phyloP scores from a whole-genome alignment of 371 early-diverging fungal genomes.

The Massospora cicadina region DNA sequence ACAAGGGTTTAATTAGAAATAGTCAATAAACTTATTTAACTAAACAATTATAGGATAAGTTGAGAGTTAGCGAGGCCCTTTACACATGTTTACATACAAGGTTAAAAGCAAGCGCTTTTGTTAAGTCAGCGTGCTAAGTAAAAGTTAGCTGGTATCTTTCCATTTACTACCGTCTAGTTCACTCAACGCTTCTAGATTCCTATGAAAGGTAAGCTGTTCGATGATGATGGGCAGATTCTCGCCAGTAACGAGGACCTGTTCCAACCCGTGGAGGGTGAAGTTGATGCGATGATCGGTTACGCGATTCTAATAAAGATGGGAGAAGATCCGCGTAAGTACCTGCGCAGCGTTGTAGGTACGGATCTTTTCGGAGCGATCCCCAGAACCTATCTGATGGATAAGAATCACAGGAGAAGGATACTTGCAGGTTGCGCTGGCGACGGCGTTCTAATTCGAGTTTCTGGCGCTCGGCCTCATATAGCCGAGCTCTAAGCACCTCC shows the following conservation, averaged over 20 bases:
- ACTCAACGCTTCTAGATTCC: neutral
- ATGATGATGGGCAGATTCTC: neutral
- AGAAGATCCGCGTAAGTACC: slow-evolving; percentile 15
- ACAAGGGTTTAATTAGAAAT: too few relatives aligned
- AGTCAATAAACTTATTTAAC: too few relatives aligned
- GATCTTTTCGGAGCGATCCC: slow-evolving; percentile 67
- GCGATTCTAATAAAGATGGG: slow-evolving; percentile 28
- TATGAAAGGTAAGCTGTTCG: neutral
- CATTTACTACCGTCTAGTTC: neutral
- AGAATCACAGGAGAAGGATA: slow-evolving; percentile 15
- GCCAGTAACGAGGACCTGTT: slow-evolving; percentile 38
- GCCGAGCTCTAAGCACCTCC: slow-evolving; percentile 54
- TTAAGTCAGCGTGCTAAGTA: too few relatives aligned
- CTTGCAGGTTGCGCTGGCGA: slow-evolving; percentile 39
- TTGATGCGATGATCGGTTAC: slow-evolving; percentile 76
- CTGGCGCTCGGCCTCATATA: slow-evolving; percentile 53
- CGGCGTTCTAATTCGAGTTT: slow-evolving; percentile 34
- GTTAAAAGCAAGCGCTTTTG: too few relatives aligned
- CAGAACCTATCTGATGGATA: slow-evolving; percentile 29
- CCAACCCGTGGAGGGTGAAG: slow-evolving; percentile 49
- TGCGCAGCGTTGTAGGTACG: slow-evolving; percentile 73
- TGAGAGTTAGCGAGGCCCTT: too few relatives aligned
- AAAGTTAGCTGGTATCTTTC: too few relatives aligned
- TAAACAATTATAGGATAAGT: too few relatives aligned
- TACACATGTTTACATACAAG: too few relatives aligned